Evolutionary conservation across 768 basidiomycete species (phyloP), one percentile per base, ranked within the genome.

Genomic region (Collybia mongolica): DNA sequence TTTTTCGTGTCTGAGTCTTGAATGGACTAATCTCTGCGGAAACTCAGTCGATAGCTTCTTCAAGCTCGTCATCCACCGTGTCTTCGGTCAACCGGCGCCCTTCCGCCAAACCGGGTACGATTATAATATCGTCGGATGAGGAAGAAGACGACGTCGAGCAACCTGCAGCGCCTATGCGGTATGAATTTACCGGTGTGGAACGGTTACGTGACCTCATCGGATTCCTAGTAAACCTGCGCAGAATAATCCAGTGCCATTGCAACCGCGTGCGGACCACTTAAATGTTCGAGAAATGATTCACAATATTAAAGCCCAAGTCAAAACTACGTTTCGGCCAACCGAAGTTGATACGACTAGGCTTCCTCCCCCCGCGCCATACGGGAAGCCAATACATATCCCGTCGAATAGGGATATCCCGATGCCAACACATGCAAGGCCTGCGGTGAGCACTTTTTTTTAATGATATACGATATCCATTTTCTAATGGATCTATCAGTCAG

Each of bases 71-170:
- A 39, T 63, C 53, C 23, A 61, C 56, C 47, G 56, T 18, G 46
- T 54, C 38, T 37, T 49, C 45, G 48, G 52, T 39, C 55, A 48
- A 48, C 54, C 37, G 44, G 52, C 24, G 40, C 43, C 32, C 32
- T 32, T 32, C 32, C 3, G 20, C 35, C 60, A 41, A 56, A 45
- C 36, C 43, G 19, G 56, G 52, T 44, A 58, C 67, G 19, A 55
- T 72, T 18, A 52, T 73, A 23, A 63, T 72, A 35, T 73, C 72
- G 22, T 72, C 72, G 26, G 73, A 73, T 43, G 69, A 70, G 39
- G 67, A 67, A 8, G 48, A 52, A 32, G 36, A 55, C 11, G 50
- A 46, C 24, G 51, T 55, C 24, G 46, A 43, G 19, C 42, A 49
- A 39, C 51, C 49, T 18, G 38, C 44, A 29, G 57, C 47, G 37